Conservation (phyloP, 345 rosid species). For the Geranium brycei region DNA sequence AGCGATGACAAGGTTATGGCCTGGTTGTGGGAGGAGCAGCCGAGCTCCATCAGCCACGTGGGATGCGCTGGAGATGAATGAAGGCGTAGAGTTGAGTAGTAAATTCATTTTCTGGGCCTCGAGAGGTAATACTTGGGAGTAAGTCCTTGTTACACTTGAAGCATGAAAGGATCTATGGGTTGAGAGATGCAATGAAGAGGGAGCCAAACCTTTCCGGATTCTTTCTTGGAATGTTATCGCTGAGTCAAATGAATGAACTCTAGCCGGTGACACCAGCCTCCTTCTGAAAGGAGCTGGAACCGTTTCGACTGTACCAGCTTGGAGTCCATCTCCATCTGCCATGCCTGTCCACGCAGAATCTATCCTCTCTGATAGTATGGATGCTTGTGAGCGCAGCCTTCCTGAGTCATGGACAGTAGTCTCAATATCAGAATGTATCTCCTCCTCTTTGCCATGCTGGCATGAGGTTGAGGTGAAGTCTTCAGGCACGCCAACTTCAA, state of each 20-base stretch:
- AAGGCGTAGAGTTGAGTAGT: constrained; percentile 32
- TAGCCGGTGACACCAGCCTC: constrained; percentile 39
- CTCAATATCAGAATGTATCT: constrained; percentile 31
- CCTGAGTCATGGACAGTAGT: constrained; percentile 13
- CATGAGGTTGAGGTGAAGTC: constrained; percentile 14
- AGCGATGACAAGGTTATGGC: constrained; percentile 53
- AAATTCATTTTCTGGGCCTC: constrained; percentile 60
- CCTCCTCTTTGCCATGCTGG: constrained; percentile 22
- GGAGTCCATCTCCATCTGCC: constrained; percentile 27
- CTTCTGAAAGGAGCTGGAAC: constrained; percentile 25
- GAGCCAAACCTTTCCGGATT: constrained; percentile 41
- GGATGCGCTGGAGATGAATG: constrained; percentile 50
- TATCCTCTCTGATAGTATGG: constrained; percentile 71
- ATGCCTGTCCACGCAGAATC: constrained; percentile 94
- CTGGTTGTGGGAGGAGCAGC: constrained; percentile 51
- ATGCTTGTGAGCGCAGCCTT: constrained; percentile 26
- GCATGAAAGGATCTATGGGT: constrained; percentile 70
- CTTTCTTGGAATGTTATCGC: constrained; percentile 61
- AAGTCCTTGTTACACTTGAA: constrained; percentile 44
- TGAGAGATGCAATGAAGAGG: constrained; percentile 52
- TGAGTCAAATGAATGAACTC: constrained; percentile 84
- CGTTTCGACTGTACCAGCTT: constrained; percentile 14
- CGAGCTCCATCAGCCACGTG: constrained; percentile 65
- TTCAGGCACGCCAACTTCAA: constrained; percentile 15
- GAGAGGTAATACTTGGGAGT: constrained; percentile 46